Conservation (phyloP, 1,284 basidiomycete genomes). For the Ustilago xerochloae region DNA sequence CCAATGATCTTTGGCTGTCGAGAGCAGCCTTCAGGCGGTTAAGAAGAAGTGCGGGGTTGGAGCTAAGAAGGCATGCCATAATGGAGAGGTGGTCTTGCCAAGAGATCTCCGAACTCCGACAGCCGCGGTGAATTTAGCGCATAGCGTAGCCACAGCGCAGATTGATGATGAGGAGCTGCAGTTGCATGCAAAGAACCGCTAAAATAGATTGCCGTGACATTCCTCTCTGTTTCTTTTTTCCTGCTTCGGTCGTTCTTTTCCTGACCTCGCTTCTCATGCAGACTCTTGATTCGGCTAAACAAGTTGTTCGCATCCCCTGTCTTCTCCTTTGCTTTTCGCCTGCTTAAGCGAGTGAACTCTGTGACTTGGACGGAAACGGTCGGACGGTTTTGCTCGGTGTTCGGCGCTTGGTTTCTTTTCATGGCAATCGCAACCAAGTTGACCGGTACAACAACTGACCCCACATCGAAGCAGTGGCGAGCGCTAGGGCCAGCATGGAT, state of each 20-base stretch:
- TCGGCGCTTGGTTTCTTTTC: constrained; percentile 1
- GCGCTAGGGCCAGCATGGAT: background rate
- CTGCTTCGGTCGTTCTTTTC: background rate
- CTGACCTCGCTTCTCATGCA: background rate
- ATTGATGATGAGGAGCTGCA: constrained; percentile 6
- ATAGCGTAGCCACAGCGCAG: background rate
- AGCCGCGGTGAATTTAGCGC: constrained; percentile 3
- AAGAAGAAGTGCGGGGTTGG: background rate
- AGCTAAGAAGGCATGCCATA: background rate
- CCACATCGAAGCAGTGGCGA: background rate
- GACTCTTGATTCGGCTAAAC: background rate
- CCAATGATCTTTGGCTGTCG: background rate
- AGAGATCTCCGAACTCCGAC: constrained; percentile 29
- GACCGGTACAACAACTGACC: background rate
- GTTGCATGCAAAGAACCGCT: too few species aligned
- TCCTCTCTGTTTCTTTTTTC: background rate
- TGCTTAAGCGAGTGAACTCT: constrained; percentile 16
- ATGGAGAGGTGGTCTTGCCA: background rate
- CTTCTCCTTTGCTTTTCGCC: background rate
- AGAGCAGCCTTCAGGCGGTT: background rate
- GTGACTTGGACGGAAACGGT: background rate
- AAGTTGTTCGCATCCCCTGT: background rate
- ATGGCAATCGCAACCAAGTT: background rate
- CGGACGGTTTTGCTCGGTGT: constrained; percentile 10
- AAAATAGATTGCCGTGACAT: constrained; percentile 1